These are phyloP conservation scores for Agrostemma githago DNA, from an alignment of 148 eudicot genomes.

Conservation along the genomic window DNA sequence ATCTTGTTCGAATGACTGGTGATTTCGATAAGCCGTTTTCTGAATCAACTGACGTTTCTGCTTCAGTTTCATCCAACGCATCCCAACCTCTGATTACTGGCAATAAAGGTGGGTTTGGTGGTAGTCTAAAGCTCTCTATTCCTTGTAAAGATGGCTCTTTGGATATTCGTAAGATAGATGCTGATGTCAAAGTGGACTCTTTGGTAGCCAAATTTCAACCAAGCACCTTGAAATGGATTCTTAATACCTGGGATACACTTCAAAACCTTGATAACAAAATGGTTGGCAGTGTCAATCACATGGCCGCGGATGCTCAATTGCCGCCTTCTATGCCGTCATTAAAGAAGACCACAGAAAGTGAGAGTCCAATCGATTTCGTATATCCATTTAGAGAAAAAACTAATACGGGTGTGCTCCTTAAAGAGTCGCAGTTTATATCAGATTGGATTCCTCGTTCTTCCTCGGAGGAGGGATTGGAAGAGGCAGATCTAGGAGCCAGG, in stretches of 20 bases:
- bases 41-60: constrained; percentile 31
- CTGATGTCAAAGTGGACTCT: constrained; percentile 61
- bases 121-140: constrained; percentile 62
- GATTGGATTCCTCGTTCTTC: constrained; percentile 70
- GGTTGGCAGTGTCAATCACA: constrained; percentile 23
- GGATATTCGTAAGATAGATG: constrained; percentile 82
- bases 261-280: constrained; percentile 28
- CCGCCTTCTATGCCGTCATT: constrained; percentile 26
- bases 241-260: constrained; percentile 47
- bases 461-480: constrained; percentile 37
- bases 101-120: constrained; percentile 67
- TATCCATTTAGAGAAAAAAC: constrained; percentile 32
- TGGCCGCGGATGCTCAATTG: constrained; percentile 23
- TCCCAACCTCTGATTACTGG: constrained; percentile 61
- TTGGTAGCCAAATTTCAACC: constrained; percentile 60
- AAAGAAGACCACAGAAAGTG: constrained; percentile 33
- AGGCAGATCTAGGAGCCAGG: constrained; percentile 91
- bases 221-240: constrained; percentile 52
- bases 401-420: constrained; percentile 39
- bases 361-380: constrained; percentile 24
- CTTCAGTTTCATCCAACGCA: constrained; percentile 30
- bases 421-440: constrained; percentile 70
- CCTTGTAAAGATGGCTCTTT: constrained; percentile 91
- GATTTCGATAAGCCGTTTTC: constrained; percentile 27
- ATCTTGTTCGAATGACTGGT: constrained; percentile 59